These are phyloP conservation scores for Theileria orientalis DNA, from an alignment of 169 alveolate species.

Conservation along the genomic window DNA sequence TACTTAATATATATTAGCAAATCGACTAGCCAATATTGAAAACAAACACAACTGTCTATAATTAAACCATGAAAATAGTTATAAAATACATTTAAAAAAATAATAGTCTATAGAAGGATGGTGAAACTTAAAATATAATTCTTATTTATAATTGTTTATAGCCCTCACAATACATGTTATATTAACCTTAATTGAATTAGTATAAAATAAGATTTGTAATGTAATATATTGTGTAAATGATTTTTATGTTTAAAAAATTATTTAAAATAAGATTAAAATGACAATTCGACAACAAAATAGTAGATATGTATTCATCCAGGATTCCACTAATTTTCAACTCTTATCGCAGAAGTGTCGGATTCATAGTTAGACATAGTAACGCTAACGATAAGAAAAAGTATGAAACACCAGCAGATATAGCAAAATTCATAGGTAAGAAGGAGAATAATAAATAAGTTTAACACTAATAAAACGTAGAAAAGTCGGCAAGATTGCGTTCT, in stretches of 20 bases:
- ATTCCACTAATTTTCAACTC: constrained; percentile 17
- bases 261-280: constrained; percentile 10
- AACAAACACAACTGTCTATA: too few species aligned
- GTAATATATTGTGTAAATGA: too few species aligned
- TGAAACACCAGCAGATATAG: constrained; percentile 44
- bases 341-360: constrained; percentile 44
- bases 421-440: constrained; percentile 47
- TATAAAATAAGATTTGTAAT: not conserved
- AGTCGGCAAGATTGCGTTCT: constrained; percentile 13
- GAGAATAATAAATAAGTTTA: not conserved
- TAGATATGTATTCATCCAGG: constrained; percentile 13
- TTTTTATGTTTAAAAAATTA: too few species aligned
- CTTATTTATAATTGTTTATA: too few species aligned
- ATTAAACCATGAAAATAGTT: too few species aligned
- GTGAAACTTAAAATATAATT: too few species aligned
- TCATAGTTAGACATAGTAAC: constrained; percentile 27
- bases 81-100: too few species aligned
- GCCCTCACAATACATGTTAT: constrained; percentile 55
- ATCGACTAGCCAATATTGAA: too few species aligned
- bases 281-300: not conserved
- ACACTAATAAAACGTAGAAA: not conserved
- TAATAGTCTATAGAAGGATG: too few species aligned
- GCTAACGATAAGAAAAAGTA: not conserved
- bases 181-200: constrained; percentile 16
- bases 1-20: too few species aligned